Conservation (phyloP, 176 grass and related monocot genomes). For the Oryza rufipogon region DNA sequence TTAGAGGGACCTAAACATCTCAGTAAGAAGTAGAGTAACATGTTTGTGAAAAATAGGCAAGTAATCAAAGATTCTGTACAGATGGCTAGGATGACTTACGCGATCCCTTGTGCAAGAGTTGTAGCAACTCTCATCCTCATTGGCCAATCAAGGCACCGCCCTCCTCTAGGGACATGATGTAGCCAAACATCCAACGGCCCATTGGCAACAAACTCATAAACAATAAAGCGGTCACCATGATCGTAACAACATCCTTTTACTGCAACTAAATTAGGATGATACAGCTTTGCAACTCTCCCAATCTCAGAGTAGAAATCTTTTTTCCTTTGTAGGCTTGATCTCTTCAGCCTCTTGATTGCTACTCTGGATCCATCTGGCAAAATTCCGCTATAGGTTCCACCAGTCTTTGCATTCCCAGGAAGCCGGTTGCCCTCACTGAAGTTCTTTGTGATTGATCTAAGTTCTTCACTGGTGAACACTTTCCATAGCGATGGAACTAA, state of each 20-base stretch:
- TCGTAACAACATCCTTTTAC: slow-evolving; percentile 96
- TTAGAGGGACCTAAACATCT: not conserved
- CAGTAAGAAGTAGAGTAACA: not conserved
- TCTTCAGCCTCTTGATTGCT: slow-evolving; percentile 92
- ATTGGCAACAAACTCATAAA: slow-evolving; percentile 95
- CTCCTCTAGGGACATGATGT: slow-evolving; percentile 90
- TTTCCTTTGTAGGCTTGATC: slow-evolving; percentile 92
- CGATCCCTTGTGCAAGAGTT: slow-evolving; percentile 97
- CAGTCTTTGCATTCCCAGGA: slow-evolving; percentile 93
- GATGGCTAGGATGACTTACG: slow-evolving; percentile 62
- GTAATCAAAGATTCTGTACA: not conserved
- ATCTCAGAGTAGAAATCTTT: slow-evolving; percentile 99
- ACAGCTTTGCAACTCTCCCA: slow-evolving; percentile 87
- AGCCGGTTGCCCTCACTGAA: slow-evolving; percentile 97
- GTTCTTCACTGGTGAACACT: slow-evolving; percentile 87
- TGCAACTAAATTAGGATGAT: slow-evolving; percentile 92
- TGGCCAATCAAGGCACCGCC: slow-evolving; percentile 88
- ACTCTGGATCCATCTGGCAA: slow-evolving; percentile 86
- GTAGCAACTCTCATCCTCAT: slow-evolving; percentile 96
- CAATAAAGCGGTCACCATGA: slow-evolving; percentile 93
- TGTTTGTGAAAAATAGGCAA: not conserved
- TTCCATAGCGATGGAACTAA: slow-evolving; percentile 83
- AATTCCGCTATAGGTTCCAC: slow-evolving; percentile 87
- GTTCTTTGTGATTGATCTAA: slow-evolving; percentile 94
- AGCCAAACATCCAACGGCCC: slow-evolving; percentile 97